phyloP scores from a whole-genome alignment of 139 green algal species.

The Marvania coccoides region DNA sequence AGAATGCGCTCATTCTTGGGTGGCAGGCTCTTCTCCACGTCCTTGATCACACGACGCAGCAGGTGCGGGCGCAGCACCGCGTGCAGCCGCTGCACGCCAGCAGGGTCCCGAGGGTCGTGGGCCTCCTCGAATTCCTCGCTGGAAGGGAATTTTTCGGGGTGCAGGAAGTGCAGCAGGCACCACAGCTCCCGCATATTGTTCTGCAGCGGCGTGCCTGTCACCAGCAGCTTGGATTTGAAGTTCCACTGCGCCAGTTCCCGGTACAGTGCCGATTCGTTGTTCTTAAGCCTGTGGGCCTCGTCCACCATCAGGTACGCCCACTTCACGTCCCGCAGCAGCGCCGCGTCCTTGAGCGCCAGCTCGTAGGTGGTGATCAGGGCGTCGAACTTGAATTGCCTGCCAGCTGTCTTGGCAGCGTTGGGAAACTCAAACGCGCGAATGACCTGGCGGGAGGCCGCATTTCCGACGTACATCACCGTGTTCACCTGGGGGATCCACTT shows the following conservation, averaged over 20 bases:
- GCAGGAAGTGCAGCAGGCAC: constrained; percentile 85
- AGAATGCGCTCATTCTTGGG: constrained; percentile 90
- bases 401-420: too few relatives aligned
- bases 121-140: too few relatives aligned
- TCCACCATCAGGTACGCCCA: constrained; percentile 89
- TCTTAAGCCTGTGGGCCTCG: constrained; percentile 84
- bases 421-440: constrained; percentile 50
- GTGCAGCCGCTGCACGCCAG: constrained; percentile 59
- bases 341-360: constrained; percentile 80
- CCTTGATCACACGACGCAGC: constrained; percentile 88
- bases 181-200: constrained; percentile 77
- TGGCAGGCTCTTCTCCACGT: constrained; percentile 81
- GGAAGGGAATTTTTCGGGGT: constrained; percentile 70
- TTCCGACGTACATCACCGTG: constrained; percentile 83
- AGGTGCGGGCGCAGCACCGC: constrained; percentile 73
- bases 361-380: constrained; percentile 88
- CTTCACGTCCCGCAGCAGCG: constrained; percentile 26
- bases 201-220: constrained; percentile 75
- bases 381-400: constrained; percentile 55
- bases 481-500: constrained; percentile 70
- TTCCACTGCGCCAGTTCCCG: constrained; percentile 50
- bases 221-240: constrained; percentile 82
- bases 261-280: constrained; percentile 81
- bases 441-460: constrained; percentile 51
- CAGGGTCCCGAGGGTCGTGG: too few relatives aligned